Base-by-base conservation (phyloP, 2,329 filamentous ascomycete species). In the Colletotrichum higginsianum region DNA sequence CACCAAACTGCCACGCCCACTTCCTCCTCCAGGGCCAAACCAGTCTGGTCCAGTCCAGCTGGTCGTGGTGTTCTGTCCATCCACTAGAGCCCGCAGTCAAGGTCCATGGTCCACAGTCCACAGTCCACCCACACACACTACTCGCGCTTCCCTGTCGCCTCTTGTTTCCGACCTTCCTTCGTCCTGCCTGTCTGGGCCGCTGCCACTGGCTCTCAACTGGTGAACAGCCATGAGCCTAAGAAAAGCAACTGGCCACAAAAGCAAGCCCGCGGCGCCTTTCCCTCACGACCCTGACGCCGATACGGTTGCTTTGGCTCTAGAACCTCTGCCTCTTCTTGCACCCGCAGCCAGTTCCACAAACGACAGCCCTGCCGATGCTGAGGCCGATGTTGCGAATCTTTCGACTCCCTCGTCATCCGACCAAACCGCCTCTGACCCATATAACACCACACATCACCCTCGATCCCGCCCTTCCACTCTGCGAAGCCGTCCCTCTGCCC, bases 181-280 rank as follows among this genome's bases (percentile, higher is more conserved):
- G 62, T 71, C 52, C 40, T 61, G 23, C 52, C 50, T 38, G 23
- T 55, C 66, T 58, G 64, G 58, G 50, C 65, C 50, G 46, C 63
- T 56, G 63, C 67, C 67, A 57, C 63, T 38, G 67, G 62, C 67
- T 53, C 46, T 53, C 56, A 56, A 46, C 57, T 71, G 57, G 57
- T 58, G 50, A 71, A 38, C 38, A 58, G 50, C 52, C 68, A 71
- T 71, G 68, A 71, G 64, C 47, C 68, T 68, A 23, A 68, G 64
- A 68, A 71, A 57, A 50, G 50, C 69, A 21, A n/a, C 69, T 55
- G 69, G 69, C 66, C 60, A 61, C 66, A 72, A 72, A 66, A 72
- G 66, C 69, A 72, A 72, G 38, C 60, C 61, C 6, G 40, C 40
- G 46, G 60, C 69, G 49, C 40, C 60, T 21, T 69, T 72, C 35